These are phyloP conservation scores for Schizonepeta tenuifolia DNA, from an alignment of 257 asterid species.

Conservation along the genomic window DNA sequence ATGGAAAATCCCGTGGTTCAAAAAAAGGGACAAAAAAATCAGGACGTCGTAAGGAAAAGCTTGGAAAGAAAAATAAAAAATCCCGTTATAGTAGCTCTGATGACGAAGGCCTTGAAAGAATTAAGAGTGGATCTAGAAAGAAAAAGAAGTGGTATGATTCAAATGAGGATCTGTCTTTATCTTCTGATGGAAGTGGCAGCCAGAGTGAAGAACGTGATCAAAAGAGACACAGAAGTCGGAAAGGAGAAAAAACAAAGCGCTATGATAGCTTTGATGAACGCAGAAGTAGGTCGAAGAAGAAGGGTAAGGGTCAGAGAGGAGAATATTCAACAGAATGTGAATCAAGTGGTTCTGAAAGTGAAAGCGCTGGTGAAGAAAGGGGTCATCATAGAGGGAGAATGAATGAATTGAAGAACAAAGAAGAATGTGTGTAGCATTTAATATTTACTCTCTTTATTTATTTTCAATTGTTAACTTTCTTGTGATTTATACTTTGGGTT, in stretches of 20 bases:
- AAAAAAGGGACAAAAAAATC: slow-evolving; percentile 53
- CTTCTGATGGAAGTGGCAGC: slow-evolving; percentile 53
- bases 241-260: slow-evolving; percentile 45
- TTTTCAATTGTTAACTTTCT: neutral
- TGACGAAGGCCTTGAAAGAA: slow-evolving; percentile 62
- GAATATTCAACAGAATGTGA: slow-evolving; percentile 44
- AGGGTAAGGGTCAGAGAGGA: slow-evolving; percentile 41
- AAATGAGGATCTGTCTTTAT: slow-evolving; percentile 67
- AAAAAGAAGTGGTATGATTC: slow-evolving; percentile 87
- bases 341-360: slow-evolving; percentile 48
- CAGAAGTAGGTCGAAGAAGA: slow-evolving; percentile 44
- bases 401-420: slow-evolving; percentile 33
- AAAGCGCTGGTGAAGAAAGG: slow-evolving; percentile 36
- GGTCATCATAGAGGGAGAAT: slow-evolving; percentile 30
- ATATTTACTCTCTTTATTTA: neutral
- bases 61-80: slow-evolving; percentile 46
- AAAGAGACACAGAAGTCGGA: slow-evolving; percentile 42
- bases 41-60: slow-evolving; percentile 47
- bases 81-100: slow-evolving; percentile 62
- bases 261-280: slow-evolving; percentile 41
- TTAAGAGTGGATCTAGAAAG: slow-evolving; percentile 61
- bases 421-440: slow-evolving; percentile 36
- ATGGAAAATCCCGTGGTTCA: slow-evolving; percentile 42
- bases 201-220: slow-evolving; percentile 42
- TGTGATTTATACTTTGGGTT: slow-evolving; percentile 15